A percentile compares a stretch with the other conserved stretches of the same genome.
These are phyloP conservation scores for Aspergillus egyptiacus DNA, from an alignment of 495 filamentous ascomycete species.

Conservation along the genomic window DNA sequence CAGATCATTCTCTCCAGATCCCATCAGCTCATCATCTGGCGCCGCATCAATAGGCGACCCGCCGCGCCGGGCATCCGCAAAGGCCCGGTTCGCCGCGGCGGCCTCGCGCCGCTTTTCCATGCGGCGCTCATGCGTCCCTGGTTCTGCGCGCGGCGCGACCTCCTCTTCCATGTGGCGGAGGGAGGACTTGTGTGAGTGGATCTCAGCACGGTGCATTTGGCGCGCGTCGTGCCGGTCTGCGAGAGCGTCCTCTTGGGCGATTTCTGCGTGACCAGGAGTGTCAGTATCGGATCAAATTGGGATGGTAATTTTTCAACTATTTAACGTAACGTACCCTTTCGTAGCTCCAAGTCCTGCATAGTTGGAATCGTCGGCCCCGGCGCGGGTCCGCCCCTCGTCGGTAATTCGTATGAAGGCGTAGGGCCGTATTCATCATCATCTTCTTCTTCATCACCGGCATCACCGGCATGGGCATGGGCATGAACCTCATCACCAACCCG, in stretches of 20 bases:
- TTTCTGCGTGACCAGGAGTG: conserved; percentile 32
- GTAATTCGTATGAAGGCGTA: conserved; percentile 41
- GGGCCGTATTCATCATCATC: conserved; percentile 64
- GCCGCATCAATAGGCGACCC: conserved; percentile 35
- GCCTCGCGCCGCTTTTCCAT: conserved; percentile 74
- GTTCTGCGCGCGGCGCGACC: conserved; percentile 72
- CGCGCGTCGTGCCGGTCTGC: conserved; percentile 50
- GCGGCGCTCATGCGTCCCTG: conserved; percentile 76
- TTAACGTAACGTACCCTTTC: conserved; percentile 54
- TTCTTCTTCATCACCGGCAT: conserved; percentile 44
- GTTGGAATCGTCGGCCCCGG: conserved; percentile 71
- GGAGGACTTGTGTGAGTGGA: conserved; percentile 31
- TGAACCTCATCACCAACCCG: too few relatives aligned
- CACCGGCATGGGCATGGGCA: too few relatives aligned
- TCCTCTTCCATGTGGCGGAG: conserved; percentile 55
- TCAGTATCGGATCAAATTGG: neutral
- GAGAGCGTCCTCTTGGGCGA: conserved; percentile 47
- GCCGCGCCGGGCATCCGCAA: conserved; percentile 38
- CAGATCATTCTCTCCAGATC: conserved; percentile 37
- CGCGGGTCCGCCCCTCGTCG: conserved; percentile 15
- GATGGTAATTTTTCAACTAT: too few relatives aligned
- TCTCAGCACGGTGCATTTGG: conserved; percentile 54
- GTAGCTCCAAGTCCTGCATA: conserved; percentile 65
- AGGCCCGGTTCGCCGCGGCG: conserved; percentile 43
- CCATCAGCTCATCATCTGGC: conserved; percentile 41